These are phyloP conservation scores for Eimeria mitis DNA, from an alignment of 169 alveolate species.

Conservation along the genomic window DNA sequence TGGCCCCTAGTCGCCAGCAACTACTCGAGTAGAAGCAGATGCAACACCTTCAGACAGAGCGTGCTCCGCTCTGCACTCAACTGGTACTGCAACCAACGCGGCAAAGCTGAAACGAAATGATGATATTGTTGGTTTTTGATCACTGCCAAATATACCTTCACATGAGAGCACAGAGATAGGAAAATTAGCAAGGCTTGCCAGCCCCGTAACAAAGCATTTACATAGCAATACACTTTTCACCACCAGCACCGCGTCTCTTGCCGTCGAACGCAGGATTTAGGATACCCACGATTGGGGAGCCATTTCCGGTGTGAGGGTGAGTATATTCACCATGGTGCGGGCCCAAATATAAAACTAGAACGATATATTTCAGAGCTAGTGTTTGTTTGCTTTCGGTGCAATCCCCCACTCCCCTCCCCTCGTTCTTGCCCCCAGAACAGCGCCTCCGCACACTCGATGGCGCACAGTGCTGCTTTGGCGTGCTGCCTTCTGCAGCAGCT, in stretches of 20 bases:
- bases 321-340: neutral
- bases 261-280: neutral
- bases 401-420: constrained; percentile 55
- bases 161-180: neutral
- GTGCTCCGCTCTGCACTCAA: neutral
- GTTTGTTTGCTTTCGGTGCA: constrained; percentile 40
- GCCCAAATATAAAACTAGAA: neutral
- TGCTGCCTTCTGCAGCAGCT: constrained; percentile 75
- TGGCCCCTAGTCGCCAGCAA: neutral
- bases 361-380: neutral
- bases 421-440: constrained; percentile 62
- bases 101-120: neutral
- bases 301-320: neutral
- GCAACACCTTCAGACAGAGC: constrained; percentile 11
- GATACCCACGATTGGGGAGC: constrained; percentile 13
- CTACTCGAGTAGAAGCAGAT: neutral
- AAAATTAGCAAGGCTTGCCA: neutral
- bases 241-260: constrained; percentile 31
- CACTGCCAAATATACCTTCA: neutral
- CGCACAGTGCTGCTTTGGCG: constrained; percentile 79
- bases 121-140: neutral
- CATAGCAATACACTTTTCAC: neutral
- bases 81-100: neutral
- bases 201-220: neutral
- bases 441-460: constrained; percentile 79